Base-by-base conservation (phyloP, 768 basidiomycete species). In the Leucosporidium creatinivorum region DNA sequence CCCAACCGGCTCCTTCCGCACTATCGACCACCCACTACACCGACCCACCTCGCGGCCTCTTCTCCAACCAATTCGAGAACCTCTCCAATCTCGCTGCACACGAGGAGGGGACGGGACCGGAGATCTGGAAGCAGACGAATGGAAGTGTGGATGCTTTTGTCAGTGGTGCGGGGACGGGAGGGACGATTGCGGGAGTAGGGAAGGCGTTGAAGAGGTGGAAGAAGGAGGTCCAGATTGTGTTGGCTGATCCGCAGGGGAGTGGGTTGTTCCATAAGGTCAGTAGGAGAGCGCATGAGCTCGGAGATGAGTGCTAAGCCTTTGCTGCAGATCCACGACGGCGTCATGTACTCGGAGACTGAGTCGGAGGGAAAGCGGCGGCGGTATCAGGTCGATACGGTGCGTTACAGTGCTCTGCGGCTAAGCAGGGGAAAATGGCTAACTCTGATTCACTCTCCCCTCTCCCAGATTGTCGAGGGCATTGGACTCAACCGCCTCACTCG, bases 11-110 rank as follows among this genome's bases (percentile, higher is more conserved):
- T 33, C 68, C 23, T 54, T 9, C 49, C 51, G 2, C 55, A 58
- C 31, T 28, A 49, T 8, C 36, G 23, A 19, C 50, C 78, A 44
- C 66, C 33, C 72, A 64, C 10, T 70, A 76, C 58, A 72, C 68
- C 55, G 63, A 69, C 39, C 75, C 76, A 73, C 88, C 89, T 4
- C 81, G 89, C 69, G 94, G 93, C 0, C 89, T 87, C 79, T 99
- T 98, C 74, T 91, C 92, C 6, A 92, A 99, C 77, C 96, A 99
- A 78, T 98, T 99, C 66, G 94, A 97, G 88, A 98, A 93, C 77
- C 84, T 81, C 73, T 90, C 89, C 75, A 98, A 99, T 74, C 91
- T 86, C 76, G 83, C 87, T 62, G 92, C 94, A 0, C 96, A 99
- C 77, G 91, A 84, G 70, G 79, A 84, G 44, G 90, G 90, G 9